Evolutionary conservation across 306 rosid species (phyloP), one percentile per base, ranked within the genome.

Genomic region (Acacia confusa): DNA sequence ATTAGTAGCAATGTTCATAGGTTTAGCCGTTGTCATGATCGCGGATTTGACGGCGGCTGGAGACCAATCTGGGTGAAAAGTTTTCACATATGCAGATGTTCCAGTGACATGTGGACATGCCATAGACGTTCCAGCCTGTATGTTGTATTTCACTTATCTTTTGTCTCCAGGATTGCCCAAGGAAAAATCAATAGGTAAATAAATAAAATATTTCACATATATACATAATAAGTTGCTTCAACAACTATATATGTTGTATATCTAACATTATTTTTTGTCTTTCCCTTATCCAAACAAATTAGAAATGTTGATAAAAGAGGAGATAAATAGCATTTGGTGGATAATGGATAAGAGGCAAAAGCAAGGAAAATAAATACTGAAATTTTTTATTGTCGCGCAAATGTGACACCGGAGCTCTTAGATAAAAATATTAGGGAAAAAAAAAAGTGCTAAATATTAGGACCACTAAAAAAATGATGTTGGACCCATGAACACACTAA

Each of bases 31-130:
- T 17, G 80, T 77, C 88, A 85, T 85, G 16, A 66, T 66, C 4
- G 47, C 45, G 36, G 72, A 66, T 19, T 36, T 66, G 25, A 66
- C 36, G 25, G 79, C 83, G 2, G 81, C 83, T 6, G 83, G 82
- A 20, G 84, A 82, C 86, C 76, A 82, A 20, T 65, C 76, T 15
- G 80, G 77, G 30, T 79, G 87, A 43, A 64, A 82, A 1, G 70
- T 53, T 47, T 79, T 80, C 36, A 76, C 57, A 79, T 80, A 86
- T 20, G 84, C 87, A 15, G 86, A 86, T 22, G 16, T 63, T 61
- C 78, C 84, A 45, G 84, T 47, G 22, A 75, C 84, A 66, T 86
- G 86, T 12, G 84, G 89, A 20, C 84, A 86, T 24, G 86, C 27
- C 87, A 86, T 77, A 61, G 87, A 80, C 19, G 83, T 86, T 48